Conservation (phyloP, 176 grass and related monocot species). For the Musa schizocarpa region DNA sequence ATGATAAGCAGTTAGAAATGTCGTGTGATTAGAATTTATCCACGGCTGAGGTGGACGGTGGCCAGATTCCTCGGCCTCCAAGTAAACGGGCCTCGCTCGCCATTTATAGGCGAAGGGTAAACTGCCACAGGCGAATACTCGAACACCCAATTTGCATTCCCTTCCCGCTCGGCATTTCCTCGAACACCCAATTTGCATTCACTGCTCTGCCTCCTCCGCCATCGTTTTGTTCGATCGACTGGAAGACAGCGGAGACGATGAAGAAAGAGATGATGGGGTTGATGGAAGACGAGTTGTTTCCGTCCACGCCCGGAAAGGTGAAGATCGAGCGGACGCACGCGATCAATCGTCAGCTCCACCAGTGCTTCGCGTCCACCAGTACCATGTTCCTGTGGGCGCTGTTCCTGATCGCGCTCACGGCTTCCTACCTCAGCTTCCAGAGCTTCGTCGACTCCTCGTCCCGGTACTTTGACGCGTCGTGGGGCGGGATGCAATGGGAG, state of each 20-base stretch:
- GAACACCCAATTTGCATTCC: too few species aligned
- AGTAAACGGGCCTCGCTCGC: neutral
- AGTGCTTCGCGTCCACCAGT: slow-evolving; percentile 4
- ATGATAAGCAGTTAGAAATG: too few species aligned
- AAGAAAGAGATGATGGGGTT: neutral
- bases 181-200: neutral
- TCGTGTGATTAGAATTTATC: too few species aligned
- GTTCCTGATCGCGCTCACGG: slow-evolving; percentile 3
- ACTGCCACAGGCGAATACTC: neutral
- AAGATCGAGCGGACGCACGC: slow-evolving; percentile 12
- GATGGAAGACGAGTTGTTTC: neutral
- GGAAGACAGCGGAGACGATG: too few species aligned
- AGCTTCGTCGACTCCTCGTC: neutral
- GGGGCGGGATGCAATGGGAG: slow-evolving; percentile 26
- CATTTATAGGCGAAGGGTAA: neutral
- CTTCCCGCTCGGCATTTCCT: neutral
- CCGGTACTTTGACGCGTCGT: neutral
- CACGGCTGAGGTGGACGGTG: neutral
- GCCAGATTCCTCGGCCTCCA: neutral
- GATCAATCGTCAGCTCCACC: neutral
- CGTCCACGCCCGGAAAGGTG: neutral
- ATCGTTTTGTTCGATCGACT: too few species aligned
- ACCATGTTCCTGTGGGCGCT: slow-evolving; percentile 14
- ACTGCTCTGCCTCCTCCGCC: neutral
- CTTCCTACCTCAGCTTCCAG: slow-evolving; percentile 9